Evolutionary conservation across 31 red algal genomes (phyloP).

Genomic region (Odonthalia washingtoniensis): DNA sequence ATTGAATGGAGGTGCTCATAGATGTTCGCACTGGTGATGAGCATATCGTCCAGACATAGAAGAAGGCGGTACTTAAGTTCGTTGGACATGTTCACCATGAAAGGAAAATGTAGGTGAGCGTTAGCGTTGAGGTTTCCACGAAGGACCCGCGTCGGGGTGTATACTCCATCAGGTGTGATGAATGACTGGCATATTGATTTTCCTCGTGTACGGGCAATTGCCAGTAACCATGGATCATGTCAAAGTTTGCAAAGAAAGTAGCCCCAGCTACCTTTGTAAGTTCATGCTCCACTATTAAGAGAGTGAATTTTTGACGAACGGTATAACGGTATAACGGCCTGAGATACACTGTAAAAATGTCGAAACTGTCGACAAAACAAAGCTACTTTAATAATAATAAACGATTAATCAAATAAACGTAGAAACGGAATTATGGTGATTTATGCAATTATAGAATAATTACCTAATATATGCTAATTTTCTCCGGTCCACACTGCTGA

Average conservation of each 20-base stretch:
- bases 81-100: background rate
- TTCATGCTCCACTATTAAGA: background rate
- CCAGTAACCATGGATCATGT: constrained; percentile 8
- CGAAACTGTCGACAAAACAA: too few species aligned
- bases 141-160: background rate
- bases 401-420: too few species aligned
- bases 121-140: background rate
- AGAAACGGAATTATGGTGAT: too few species aligned
- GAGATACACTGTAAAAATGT: background rate
- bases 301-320: background rate
- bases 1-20: background rate
- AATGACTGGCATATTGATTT: background rate
- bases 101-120: background rate
- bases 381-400: too few species aligned
- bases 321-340: background rate
- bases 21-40: background rate
- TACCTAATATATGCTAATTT: too few species aligned
- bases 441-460: too few species aligned
- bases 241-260: background rate
- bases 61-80: background rate
- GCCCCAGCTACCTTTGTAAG: background rate
- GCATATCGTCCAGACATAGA: background rate
- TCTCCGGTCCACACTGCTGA: too few species aligned
- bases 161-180: background rate
- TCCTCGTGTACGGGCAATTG: background rate